These are phyloP conservation scores for Microcyclospora tardicrescens DNA, from an alignment of 2,329 filamentous ascomycete genomes.

Conservation along the genomic window DNA sequence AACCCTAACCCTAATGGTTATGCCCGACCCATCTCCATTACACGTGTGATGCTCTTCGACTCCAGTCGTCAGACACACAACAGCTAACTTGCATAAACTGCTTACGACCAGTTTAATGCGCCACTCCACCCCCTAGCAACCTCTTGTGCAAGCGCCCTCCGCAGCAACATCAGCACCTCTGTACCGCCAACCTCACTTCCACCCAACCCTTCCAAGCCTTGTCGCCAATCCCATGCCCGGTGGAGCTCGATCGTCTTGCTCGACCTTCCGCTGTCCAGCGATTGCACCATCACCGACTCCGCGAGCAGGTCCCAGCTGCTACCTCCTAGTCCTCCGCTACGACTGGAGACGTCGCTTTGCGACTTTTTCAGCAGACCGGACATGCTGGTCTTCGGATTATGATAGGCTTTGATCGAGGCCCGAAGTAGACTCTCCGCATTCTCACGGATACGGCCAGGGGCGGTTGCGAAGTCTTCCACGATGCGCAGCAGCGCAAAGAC, in stretches of 20 bases:
- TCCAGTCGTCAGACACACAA: too few relatives aligned
- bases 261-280: conserved; percentile 7
- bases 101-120: conserved; percentile 7
- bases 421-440: conserved; percentile 16
- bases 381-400: conserved; percentile 6
- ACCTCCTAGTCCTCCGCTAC: conserved; percentile 5
- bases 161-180: conserved; percentile 60
- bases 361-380: conserved; percentile 5
- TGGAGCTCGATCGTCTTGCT: conserved; percentile 38
- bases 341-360: conserved; percentile 9
- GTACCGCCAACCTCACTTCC: conserved; percentile 44
- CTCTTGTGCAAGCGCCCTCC: conserved; percentile 62
- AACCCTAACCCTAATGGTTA: too few relatives aligned
- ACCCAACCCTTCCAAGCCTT: conserved; percentile 33
- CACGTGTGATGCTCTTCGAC: too few relatives aligned
- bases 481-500: conserved; percentile 15
- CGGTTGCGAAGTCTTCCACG: conserved; percentile 18
- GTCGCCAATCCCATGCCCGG: conserved; percentile 58
- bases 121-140: conserved; percentile 51
- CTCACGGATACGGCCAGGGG: conserved; percentile 14
- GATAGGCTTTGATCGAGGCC: conserved; percentile 13
- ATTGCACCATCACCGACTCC: conserved; percentile 14
- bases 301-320: conserved; percentile 20
- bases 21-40: too few relatives aligned
- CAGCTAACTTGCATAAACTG: not conserved